A percentile compares a stretch with the other conserved stretches of the same genome.
Conservation (phyloP, 2,329 filamentous ascomycete species). For the Pyrenophora tritici-repentis region DNA sequence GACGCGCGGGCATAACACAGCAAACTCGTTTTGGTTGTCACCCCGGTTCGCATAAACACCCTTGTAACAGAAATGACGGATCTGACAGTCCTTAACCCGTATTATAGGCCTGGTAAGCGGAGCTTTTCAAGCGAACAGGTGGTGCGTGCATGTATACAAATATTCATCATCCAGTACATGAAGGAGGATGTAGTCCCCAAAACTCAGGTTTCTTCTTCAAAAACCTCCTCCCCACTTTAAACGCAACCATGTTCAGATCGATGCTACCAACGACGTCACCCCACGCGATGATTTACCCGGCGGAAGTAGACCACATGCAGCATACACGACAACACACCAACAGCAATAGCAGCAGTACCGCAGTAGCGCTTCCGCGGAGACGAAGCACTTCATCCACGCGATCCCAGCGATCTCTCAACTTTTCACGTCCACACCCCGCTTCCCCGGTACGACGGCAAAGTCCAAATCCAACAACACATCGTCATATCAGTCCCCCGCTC, state of each 20-base stretch:
- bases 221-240: not conserved
- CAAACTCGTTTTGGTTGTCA: conserved; percentile 3
- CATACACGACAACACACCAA: conserved; percentile 5
- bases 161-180: not conserved
- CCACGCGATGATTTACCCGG: conserved; percentile 17
- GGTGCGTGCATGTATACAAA: conserved; percentile 12
- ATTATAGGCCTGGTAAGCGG: not conserved
- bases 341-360: not conserved
- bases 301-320: conserved; percentile 11
- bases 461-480: too few relatives aligned
- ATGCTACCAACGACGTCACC: conserved; percentile 2
- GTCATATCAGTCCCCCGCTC: not conserved
- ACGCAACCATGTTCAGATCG: too few relatives aligned
- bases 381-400: conserved; percentile 13
- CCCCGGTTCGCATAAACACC: conserved; percentile 14
- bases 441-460: too few relatives aligned
- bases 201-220: not conserved
- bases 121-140: conserved; percentile 5
- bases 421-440: conserved; percentile 11
- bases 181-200: not conserved
- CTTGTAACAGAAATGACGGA: conserved; percentile 15
- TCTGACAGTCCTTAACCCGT: conserved; percentile 6
- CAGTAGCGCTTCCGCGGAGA: conserved; percentile 9
- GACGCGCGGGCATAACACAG: conserved; percentile 3
- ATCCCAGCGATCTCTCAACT: conserved; percentile 11